Evolutionary conservation across 2,329 filamentous ascomycete species (phyloP), one percentile per base, ranked within the genome.

Genomic region (Drechslera avenae): DNA sequence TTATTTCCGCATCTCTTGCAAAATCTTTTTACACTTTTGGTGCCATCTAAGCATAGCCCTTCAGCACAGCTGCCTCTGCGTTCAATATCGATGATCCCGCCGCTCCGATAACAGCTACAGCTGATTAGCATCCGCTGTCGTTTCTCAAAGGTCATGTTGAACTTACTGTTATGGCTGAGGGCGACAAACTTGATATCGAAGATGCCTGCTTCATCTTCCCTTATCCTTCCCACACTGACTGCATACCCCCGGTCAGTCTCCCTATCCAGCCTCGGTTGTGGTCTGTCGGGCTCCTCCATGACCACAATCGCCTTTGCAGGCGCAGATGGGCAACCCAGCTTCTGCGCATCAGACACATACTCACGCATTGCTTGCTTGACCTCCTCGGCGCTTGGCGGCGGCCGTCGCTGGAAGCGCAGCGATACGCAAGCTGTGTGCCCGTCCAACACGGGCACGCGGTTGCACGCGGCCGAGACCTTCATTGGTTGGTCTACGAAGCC

Each of bases 151-250:
- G 21, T 35, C n/a, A 16, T 19, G 34, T 34, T 17, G 14, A 32
- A 74, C 76, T 74, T 69, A 78, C 77, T 89, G 69, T 90, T 90
- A 69, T 97, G 94, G 70, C 90, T 96, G 63, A 97, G 79, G 18
- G 91, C 91, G 56, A 94, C 92, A 75, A 97, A 97, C 74, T 95
- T 92, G 72, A 97, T 83, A 71, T 97, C 94, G 67, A 97, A 97
- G 60, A 96, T 88, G 16, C 90, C 90, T 57, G 87, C 89, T 63
- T 90, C 88, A 65, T 96, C 92, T 73, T 93, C 87, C 39, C 94
- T 80, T 21, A 97, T 84, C 19, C 93, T 84, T 6, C 93, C 93
- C 16, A 97, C 92, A 64, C 89, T 94, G 32, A 97, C 90, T 3
- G 92, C 89, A 71, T 97, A 97, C 0, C 94, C 93, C 43, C 85